Base-by-base conservation (phyloP, 116 monocot genomes). In the Dioscorea cayenensis region DNA sequence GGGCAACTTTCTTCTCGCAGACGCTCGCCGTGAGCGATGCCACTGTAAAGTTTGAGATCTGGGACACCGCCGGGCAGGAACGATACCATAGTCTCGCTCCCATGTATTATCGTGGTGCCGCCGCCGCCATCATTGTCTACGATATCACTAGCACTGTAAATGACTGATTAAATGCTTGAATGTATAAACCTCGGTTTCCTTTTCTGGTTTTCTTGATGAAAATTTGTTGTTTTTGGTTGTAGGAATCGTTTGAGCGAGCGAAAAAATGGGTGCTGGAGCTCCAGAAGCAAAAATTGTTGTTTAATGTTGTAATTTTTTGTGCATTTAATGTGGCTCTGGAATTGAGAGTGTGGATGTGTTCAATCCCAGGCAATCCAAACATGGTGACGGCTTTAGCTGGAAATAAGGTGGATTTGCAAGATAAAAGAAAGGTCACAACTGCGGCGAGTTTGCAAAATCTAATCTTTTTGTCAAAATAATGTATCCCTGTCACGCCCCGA, bases 1-100 rank as follows among this genome's bases (percentile, higher is more conserved):
- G 95, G 38, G 95, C 95, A 55, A 92, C 95, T 17, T 95, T 95
- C 81, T 95, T 95, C 81, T 92, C 95, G n/a, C 95, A 95, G 79
- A 92, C 95, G 32, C 78, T 95, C 50, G 95, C 95, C 60, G 50
- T 89, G 78, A 92, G 60, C 66, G 92, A 95, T 65, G 89, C 89
- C 0, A 92, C 95, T 8, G 92, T 95, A 51, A 95, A 95, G 78
- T 82, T 95, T 50, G 95, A 95, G 81, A 95, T 95, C 69, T 95
- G 95, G 95, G 95, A 95, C 77, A 95, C 92, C 13, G 95, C 95
- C 10, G 95, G 95, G 51, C 95, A 95, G 74, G 95, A 95, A 83
- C 78, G 95, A 72, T 95, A 95, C 64, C 95, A 95, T 48, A 92
- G 95, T 66, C 70, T 95, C 43, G 95, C 95, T 27, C 95, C 95